Evolutionary conservation across 2,329 filamentous ascomycete genomes (phyloP).

Genomic region (Balansia obtecta): DNA sequence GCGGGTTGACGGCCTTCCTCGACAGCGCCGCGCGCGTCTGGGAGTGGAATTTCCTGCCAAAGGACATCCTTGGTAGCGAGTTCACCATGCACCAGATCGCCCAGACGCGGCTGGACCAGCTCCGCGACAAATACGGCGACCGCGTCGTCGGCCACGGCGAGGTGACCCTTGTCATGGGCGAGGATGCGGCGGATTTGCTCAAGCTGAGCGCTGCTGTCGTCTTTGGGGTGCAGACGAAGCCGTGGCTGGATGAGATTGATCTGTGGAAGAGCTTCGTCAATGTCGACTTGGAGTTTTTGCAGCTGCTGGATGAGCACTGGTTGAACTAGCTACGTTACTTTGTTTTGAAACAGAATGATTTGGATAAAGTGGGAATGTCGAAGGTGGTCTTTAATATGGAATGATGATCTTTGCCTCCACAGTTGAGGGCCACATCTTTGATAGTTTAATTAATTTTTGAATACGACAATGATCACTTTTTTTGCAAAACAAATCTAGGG

Average conservation of each 20-base stretch:
- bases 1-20: too few species aligned
- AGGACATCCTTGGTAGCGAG: slow-evolving; percentile 17
- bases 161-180: slow-evolving; percentile 17
- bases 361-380: too few species aligned
- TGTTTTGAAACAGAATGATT: too few species aligned
- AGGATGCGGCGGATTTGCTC: slow-evolving; percentile 11
- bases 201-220: slow-evolving; percentile 13
- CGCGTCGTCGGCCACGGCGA: slow-evolving; percentile 12
- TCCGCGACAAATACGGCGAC: slow-evolving; percentile 10
- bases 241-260: slow-evolving; percentile 17
- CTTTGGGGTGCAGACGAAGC: slow-evolving; percentile 18
- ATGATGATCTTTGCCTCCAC: too few species aligned
- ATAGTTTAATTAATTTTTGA: too few species aligned
- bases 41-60: slow-evolving; percentile 17
- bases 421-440: too few species aligned
- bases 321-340: slow-evolving; percentile 8
- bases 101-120: slow-evolving; percentile 7
- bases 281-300: slow-evolving; percentile 13
- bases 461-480: too few species aligned
- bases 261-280: slow-evolving; percentile 19
- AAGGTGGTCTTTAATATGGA: too few species aligned
- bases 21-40: slow-evolving; percentile 14
- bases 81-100: slow-evolving; percentile 10
- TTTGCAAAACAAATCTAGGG: too few species aligned
- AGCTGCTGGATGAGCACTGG: slow-evolving; percentile 11